Base-by-base conservation (phyloP, 768 basidiomycete species). In the Strobilomyces dryophilus region DNA sequence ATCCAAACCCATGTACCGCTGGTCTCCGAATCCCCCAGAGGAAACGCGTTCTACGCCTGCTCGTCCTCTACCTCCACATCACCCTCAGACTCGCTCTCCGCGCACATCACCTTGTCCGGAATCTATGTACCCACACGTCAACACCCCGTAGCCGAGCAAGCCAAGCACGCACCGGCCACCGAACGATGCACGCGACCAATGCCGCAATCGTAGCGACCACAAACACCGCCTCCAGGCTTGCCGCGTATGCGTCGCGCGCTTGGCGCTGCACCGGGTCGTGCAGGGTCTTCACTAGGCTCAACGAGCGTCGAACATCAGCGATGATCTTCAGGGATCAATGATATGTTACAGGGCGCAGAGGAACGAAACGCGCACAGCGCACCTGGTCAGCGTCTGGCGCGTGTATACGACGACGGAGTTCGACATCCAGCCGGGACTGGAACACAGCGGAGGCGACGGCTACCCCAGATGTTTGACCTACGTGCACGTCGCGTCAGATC, bases 401-500 rank as follows among this genome's bases (percentile, higher is more conserved):
- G 26, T 64, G 54, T 2, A 63, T 61, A n/a, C 62, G 59, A 3
- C 2, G 20, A 37, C n/a, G 62, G 0, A 63, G 54, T 17, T 63
- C 29, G 29, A 9, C 29, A 6, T 29, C 29, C 1, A 29, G 29
- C 7, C 29, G 29, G 9, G 29, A 29, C 9, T 29, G 29, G 29
- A 29, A 29, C 6, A n/a, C 29, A 6, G 29, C 29, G 9, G 29
- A 29, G 29, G 59, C 39, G 32, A 63, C 27, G 14, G 62, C 56
- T 0, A 63, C 62, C 2, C 62, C 62, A 0, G 62, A 61, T 1
- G 54, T 58, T 49, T 63, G 63, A 2, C 62, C 62, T 64, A 4
- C 12, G 10, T 15, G 29, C 6, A 6, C 11, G 14, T 34, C 27
- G 6, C 7, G 8, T 54, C 14, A 37, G 26, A 36, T 10, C 14